Conservation (phyloP, 306 rosid species). For the Trifolium pratense region DNA sequence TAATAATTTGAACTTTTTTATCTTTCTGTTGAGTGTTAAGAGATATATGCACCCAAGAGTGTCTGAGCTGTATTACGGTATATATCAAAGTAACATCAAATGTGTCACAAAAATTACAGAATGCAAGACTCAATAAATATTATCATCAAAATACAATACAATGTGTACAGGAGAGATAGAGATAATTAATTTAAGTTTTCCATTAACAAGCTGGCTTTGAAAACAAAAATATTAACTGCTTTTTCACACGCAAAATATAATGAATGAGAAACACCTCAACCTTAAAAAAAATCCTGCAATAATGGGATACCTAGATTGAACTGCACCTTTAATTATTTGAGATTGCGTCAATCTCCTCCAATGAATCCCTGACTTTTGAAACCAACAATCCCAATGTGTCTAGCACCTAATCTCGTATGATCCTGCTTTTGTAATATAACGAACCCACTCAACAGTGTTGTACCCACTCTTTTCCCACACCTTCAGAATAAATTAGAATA, state of each 20-base stretch:
- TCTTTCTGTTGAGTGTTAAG: not conserved
- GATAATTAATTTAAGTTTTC: conserved; percentile 29
- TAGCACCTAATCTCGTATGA: conserved; percentile 94
- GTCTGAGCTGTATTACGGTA: not conserved
- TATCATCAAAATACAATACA: conserved; percentile 33
- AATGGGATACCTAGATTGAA: conserved; percentile 27
- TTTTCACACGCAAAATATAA: conserved; percentile 36
- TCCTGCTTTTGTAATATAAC: conserved; percentile 94
- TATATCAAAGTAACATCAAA: conserved; percentile 17
- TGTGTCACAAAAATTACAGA: conserved; percentile 27
- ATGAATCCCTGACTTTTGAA: conserved; percentile 24
- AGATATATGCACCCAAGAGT: not conserved
- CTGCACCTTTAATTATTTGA: conserved; percentile 19
- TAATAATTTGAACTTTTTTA: not conserved
- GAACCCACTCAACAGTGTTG: conserved; percentile 99
- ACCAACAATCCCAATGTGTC: conserved; percentile 47
- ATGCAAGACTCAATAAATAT: conserved; percentile 33
- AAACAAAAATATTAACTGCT: conserved; percentile 23
- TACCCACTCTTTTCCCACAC: conserved; percentile 99
- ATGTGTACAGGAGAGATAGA: conserved; percentile 32
- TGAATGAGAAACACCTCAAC: conserved; percentile 36
- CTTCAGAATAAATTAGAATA: conserved; percentile 50
- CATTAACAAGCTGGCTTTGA: conserved; percentile 39
- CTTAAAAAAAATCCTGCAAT: conserved; percentile 33
- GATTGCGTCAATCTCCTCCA: conserved; percentile 35